These are phyloP conservation scores for Andrographis paniculata DNA, from an alignment of 305 asterid genomes.

Conservation along the genomic window DNA sequence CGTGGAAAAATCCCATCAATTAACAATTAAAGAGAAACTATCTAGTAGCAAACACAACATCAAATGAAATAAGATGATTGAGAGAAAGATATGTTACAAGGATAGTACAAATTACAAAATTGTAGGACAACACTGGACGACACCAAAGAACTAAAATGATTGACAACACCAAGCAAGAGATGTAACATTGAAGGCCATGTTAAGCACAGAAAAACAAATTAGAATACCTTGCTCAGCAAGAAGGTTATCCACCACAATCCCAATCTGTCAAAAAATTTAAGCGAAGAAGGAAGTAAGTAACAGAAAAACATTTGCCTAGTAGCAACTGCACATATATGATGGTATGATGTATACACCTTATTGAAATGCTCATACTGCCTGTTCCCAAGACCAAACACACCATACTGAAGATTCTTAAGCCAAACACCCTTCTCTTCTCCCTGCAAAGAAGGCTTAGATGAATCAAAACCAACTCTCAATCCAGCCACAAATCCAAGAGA, in stretches of 20 bases:
- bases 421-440: constrained; percentile 67
- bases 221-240: constrained; percentile 64
- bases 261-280: constrained; percentile 47
- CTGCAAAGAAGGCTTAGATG: constrained; percentile 28
- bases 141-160: too few relatives aligned
- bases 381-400: constrained; percentile 95
- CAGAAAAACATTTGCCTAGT: not conserved
- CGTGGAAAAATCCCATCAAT: too few relatives aligned
- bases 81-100: too few relatives aligned
- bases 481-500: not conserved
- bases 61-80: too few relatives aligned
- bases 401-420: constrained; percentile 75
- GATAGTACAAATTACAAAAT: too few relatives aligned
- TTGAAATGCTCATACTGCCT: constrained; percentile 98
- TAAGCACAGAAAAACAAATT: not conserved
- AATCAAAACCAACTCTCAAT: constrained; percentile 17
- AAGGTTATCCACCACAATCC: constrained; percentile 65
- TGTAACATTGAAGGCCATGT: not conserved
- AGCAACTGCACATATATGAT: constrained; percentile 8
- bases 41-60: not conserved
- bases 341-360: constrained; percentile 43
- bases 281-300: not conserved
- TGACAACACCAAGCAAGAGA: too few relatives aligned
- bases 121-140: too few relatives aligned
- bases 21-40: too few relatives aligned